Base-by-base conservation (phyloP, 2,329 filamentous ascomycete species). In the Colletotrichum navitas region DNA sequence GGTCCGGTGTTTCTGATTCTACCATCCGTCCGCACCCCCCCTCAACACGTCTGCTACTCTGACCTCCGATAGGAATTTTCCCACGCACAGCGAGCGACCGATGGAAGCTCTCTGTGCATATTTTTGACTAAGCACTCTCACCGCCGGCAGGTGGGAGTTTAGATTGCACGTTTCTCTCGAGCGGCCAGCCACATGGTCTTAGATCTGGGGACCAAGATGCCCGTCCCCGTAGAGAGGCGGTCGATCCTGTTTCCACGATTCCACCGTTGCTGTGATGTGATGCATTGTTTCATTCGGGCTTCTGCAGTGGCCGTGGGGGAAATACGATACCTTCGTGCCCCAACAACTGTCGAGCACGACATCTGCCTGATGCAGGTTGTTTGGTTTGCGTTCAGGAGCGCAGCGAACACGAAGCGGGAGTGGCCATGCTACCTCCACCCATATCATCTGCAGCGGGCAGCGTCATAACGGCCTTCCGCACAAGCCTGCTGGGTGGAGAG, bases 1-100 rank as follows among this genome's bases (percentile, higher is more conserved):
- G 51, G 51, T 24, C 56, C 52, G 63, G 55, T 26, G 63, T 71
- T 67, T 66, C 54, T 32, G 60, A 54, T 64, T n/a, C 24, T 5
- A n/a, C 32, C 52, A 29, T 29, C 36, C 29, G 36, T 16, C 29
- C 29, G 2, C 29, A 29, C 49, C 26, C 58, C 47, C 14, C 29
- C n/a, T n/a, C 36, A 29, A 32, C 45, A 39, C 63, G 41, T 60
- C 16, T 49, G 45, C 36, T 39, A 39, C 11, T 39, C 12, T 39
- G 36, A 39, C 36, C 36, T 39, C 36, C 12, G 12, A 39, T 39
- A 12, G 36, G 36, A 14, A 1, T 39, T 39, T 39, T 39, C 12
- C 8, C 34, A 52, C 55, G 36, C 21, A 49, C 36, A 49, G 60
- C 32, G 14, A 66, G 12, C 49, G n/a, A 51, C 24, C 4, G 63